These are phyloP conservation scores for Fusarium staphyleae DNA, from an alignment of 2,329 filamentous ascomycete species.

Conservation along the genomic window DNA sequence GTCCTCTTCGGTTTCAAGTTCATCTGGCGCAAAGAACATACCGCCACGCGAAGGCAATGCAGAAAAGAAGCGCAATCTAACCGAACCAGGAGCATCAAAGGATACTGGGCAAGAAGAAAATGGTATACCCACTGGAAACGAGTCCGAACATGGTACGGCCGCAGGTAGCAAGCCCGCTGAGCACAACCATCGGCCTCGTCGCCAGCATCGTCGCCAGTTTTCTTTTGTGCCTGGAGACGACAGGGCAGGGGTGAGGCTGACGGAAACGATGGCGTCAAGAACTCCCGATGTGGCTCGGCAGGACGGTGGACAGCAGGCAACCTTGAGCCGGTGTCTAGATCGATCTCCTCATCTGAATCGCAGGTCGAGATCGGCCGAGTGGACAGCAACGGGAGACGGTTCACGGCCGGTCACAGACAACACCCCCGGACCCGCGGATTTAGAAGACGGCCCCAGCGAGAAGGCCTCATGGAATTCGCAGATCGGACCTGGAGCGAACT, in stretches of 20 bases:
- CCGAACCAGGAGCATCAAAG: slow-evolving; percentile 1
- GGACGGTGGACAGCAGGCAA: slow-evolving; percentile 1
- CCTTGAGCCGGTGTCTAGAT: background rate
- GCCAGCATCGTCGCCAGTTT: slow-evolving; percentile 38
- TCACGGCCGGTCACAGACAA: slow-evolving; percentile 11
- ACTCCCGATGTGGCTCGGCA: background rate
- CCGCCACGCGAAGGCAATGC: slow-evolving; percentile 9
- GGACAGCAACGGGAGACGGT: slow-evolving; percentile 9
- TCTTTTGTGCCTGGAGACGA: slow-evolving; percentile 43
- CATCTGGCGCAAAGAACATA: background rate
- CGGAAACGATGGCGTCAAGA: background rate
- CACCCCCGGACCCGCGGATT: background rate
- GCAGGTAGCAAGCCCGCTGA: background rate
- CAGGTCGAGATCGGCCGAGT: slow-evolving; percentile 30
- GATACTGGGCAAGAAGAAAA: background rate
- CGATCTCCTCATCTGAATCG: slow-evolving; percentile 1
- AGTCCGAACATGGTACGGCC: background rate
- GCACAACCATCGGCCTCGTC: background rate
- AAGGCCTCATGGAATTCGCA: background rate
- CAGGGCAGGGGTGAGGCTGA: slow-evolving; percentile 11
- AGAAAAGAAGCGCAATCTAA: slow-evolving; percentile 8
- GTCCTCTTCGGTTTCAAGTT: slow-evolving; percentile 3
- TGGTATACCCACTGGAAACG: background rate
- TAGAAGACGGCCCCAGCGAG: background rate
- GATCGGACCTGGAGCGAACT: background rate